Base-by-base conservation (phyloP, 169 alveolate genomes). In the Cryptosporidium sp. region DNA sequence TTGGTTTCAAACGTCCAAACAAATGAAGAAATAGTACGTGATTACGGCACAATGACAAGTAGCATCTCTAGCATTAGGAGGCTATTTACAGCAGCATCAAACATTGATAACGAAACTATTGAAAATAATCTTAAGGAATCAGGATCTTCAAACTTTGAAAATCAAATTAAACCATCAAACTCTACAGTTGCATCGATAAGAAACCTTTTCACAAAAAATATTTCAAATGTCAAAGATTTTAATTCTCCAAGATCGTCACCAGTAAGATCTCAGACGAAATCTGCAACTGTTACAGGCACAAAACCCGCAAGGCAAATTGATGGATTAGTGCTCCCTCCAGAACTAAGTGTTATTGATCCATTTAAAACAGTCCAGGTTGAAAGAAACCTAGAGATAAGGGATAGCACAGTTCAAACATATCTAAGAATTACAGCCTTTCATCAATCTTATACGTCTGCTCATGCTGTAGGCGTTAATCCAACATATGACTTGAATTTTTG, bases 391-490 rank as follows among this genome's bases (percentile, higher is more conserved):
- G 89, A 80, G 16, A 62, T 80, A 16, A 60, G 89, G 44, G 89
- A 80, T 21, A 80, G 89, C 44, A 80, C 89, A 26, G 89, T 80
- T 60, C 89, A 80, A 26, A 80, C 89, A 10, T 80, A 80, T 61
- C 52, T 80, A 18, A 60, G 89, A 62, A 80, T 80, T 10, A 80
- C 89, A 58, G 89, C 89, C 18, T 80, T 80, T 37, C 89, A 80
- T 37, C 89, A 80, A 65, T 61, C 89, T 31, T 80, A 80, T 26
- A 80, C 89, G 0, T 80, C 89, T 29, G 89, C 89, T 21, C 89
- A 80, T 67, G 89, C 89, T 10, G 89, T 80, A 33, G 89, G 89
- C 23, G 75, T 80, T 14, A 80, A 80, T 39, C 89, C 89, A 80
- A 80, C 89, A 1, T 80, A 80, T 33, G 89, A 80, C 44, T 31